These are phyloP conservation scores for Podaxis sp. DNA, from an alignment of 768 basidiomycete species.

Conservation along the genomic window DNA sequence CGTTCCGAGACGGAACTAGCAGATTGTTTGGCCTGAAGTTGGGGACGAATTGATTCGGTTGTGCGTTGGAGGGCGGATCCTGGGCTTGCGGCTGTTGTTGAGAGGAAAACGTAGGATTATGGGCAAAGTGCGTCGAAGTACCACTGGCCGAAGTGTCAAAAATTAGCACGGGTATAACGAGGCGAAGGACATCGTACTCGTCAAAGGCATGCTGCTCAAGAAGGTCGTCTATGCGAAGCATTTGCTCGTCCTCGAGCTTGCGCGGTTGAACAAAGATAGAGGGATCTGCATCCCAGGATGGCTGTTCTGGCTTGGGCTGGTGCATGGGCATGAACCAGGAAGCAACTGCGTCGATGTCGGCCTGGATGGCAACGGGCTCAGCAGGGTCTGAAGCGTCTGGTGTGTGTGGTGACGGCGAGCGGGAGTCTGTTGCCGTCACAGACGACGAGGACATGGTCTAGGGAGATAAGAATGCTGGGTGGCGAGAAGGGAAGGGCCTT, in stretches of 20 bases:
- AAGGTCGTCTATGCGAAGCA: slow-evolving; percentile 69
- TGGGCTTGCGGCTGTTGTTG: slow-evolving; percentile 24
- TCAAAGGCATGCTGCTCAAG: slow-evolving; percentile 73
- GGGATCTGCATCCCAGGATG: slow-evolving; percentile 40
- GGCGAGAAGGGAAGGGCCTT: slow-evolving; percentile 11
- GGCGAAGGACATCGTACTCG: slow-evolving; percentile 46
- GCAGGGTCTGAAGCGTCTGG: slow-evolving; percentile 59
- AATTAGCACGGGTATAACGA: slow-evolving; percentile 12
- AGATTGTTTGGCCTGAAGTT: slow-evolving; percentile 26
- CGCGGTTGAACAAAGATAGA: slow-evolving; percentile 31
- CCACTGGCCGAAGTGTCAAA: slow-evolving; percentile 23
- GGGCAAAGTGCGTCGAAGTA: slow-evolving; percentile 27
- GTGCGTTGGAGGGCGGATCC: slow-evolving; percentile 18
- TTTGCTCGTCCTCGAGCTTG: slow-evolving; percentile 48
- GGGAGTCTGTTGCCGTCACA: slow-evolving; percentile 50
- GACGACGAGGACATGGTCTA: slow-evolving; percentile 57
- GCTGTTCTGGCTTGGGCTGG: slow-evolving; percentile 34
- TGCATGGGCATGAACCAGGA: slow-evolving; percentile 56
- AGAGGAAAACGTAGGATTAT: slow-evolving; percentile 27
- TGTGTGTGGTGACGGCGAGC: slow-evolving; percentile 69
- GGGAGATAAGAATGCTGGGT: slow-evolving; percentile 9
- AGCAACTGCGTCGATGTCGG: slow-evolving; percentile 40
- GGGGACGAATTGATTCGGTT: slow-evolving; percentile 19
- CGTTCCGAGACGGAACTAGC: slow-evolving; percentile 30
- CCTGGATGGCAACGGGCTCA: slow-evolving; percentile 46